These are phyloP conservation scores for Seminavis robusta DNA, from an alignment of 108 stramenopile species.

Conservation along the genomic window DNA sequence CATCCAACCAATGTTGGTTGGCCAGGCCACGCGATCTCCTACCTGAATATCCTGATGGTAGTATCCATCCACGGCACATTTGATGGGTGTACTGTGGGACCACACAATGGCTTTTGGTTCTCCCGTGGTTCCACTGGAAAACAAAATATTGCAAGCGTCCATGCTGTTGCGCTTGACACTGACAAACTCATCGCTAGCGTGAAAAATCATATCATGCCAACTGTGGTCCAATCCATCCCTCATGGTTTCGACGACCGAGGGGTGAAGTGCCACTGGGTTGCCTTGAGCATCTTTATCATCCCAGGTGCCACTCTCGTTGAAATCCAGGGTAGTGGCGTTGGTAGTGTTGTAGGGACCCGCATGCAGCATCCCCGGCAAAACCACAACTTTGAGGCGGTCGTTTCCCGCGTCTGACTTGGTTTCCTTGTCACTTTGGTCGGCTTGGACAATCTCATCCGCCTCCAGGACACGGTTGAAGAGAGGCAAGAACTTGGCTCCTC, in stretches of 20 bases:
- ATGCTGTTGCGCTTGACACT: slow-evolving; percentile 16
- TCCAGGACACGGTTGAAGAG: slow-evolving; percentile 25
- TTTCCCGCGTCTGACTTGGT: slow-evolving; percentile 14
- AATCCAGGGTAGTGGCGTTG: not conserved
- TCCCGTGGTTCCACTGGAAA: slow-evolving; percentile 37
- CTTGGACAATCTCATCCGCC: slow-evolving; percentile 12
- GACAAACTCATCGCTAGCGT: slow-evolving; percentile 12
- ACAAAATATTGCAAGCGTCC: slow-evolving; percentile 36
- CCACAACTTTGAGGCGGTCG: slow-evolving; percentile 10
- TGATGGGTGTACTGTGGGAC: slow-evolving; percentile 36
- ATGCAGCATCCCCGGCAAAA: slow-evolving; percentile 29
- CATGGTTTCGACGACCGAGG: slow-evolving; percentile 7
- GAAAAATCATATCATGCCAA: slow-evolving; percentile 27
- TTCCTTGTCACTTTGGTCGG: slow-evolving; percentile 15
- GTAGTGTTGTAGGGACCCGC: slow-evolving; percentile 15
- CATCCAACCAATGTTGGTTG: slow-evolving; percentile 40
- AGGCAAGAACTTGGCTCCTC: slow-evolving; percentile 26
- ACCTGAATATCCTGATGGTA: slow-evolving; percentile 36
- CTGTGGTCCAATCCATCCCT: slow-evolving; percentile 13
- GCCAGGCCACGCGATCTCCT: slow-evolving; percentile 34
- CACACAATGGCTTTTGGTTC: slow-evolving; percentile 39
- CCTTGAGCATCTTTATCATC: slow-evolving; percentile 11
- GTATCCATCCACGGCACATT: slow-evolving; percentile 32
- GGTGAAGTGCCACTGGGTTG: slow-evolving; percentile 9
- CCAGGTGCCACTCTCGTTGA: slow-evolving; percentile 11